phyloP scores from a whole-genome alignment of 2,329 filamentous ascomycete genomes.

The Paecilomyces variotii region DNA sequence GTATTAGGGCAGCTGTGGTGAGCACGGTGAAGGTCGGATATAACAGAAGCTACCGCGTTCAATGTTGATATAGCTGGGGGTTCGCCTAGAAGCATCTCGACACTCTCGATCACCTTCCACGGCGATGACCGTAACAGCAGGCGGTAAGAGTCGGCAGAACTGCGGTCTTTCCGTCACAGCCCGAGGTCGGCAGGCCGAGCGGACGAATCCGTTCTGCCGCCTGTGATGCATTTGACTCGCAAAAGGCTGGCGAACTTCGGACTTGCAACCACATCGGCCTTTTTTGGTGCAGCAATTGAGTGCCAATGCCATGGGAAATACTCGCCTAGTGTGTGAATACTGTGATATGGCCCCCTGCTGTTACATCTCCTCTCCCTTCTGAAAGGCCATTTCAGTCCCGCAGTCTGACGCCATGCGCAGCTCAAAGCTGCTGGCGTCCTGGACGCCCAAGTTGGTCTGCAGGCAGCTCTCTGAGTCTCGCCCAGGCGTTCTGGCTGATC shows the following conservation, averaged over 20 bases:
- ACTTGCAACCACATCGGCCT: neutral
- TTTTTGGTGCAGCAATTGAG: neutral
- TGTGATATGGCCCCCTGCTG: constrained; percentile 26
- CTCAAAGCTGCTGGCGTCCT: constrained; percentile 30
- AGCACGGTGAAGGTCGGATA: neutral
- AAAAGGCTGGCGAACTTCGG: neutral
- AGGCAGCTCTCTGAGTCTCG: constrained; percentile 16
- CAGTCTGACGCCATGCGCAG: constrained; percentile 33
- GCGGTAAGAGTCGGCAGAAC: constrained; percentile 22
- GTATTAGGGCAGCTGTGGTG: neutral
- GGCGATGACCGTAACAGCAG: constrained; percentile 1
- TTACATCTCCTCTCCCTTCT: constrained; percentile 17
- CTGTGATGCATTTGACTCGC: neutral
- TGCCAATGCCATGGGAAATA: constrained; percentile 12
- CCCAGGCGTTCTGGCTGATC: constrained; percentile 10
- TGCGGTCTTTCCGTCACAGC: neutral
- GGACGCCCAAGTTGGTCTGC: constrained; percentile 22
- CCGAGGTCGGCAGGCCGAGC: neutral
- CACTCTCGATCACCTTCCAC: constrained; percentile 24
- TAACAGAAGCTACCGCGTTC: neutral
- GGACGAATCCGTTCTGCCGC: neutral
- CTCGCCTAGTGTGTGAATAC: constrained; percentile 5
- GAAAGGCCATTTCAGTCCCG: constrained; percentile 8
- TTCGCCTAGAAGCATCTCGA: constrained; percentile 3
- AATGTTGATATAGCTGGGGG: neutral